These are phyloP conservation scores for Cucumis melo DNA, from an alignment of 306 rosid genomes.

Conservation along the genomic window DNA sequence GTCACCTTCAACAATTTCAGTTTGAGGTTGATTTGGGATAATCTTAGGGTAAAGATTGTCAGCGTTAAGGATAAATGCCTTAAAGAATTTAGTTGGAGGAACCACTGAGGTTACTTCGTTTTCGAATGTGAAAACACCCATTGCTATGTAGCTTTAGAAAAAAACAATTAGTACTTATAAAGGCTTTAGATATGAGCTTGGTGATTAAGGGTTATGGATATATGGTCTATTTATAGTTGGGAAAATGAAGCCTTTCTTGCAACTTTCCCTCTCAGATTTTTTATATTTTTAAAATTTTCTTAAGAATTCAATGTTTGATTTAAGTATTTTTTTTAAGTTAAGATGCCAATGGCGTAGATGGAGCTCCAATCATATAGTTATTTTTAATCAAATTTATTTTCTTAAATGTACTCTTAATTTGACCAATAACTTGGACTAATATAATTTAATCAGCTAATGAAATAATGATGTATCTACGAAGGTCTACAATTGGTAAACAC, in stretches of 20 bases:
- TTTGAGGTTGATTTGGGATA: neutral
- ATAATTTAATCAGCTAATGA: no score
- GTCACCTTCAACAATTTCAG: constrained; percentile 18
- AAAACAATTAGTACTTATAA: neutral
- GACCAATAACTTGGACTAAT: no score
- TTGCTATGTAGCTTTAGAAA: neutral
- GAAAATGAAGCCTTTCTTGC: neutral
- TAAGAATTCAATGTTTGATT: neutral
- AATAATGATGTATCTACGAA: no score
- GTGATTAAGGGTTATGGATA: neutral
- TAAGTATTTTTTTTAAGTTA: neutral
- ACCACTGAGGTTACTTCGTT: constrained; percentile 10
- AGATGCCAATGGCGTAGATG: neutral
- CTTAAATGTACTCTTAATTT: neutral
- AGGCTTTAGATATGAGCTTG: neutral
- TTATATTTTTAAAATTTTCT: no score
- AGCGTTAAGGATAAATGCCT: constrained; percentile 21
- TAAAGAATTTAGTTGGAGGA: constrained; percentile 22
- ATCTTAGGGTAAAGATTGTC: constrained; percentile 21
- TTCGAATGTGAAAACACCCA: constrained; percentile 30
- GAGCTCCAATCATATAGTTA: neutral
- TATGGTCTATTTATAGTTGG: neutral
- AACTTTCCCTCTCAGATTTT: neutral
- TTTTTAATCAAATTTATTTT: neutral
- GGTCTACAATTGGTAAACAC: no score